These are phyloP conservation scores for Boletus vinaceobasis DNA, from an alignment of 768 basidiomycete genomes.

Conservation along the genomic window DNA sequence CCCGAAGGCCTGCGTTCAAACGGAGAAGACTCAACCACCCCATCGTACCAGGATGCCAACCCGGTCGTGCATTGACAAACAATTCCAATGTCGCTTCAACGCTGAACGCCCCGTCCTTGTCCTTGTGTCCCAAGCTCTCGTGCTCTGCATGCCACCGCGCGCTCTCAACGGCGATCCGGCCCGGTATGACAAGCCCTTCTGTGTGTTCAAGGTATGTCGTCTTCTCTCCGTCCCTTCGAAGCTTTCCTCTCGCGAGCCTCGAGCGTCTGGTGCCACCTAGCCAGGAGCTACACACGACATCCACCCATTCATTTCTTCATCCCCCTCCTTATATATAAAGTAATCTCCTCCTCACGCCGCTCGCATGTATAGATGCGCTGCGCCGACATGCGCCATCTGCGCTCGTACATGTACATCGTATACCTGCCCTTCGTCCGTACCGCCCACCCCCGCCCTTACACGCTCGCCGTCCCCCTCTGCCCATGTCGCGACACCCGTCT, in stretches of 20 bases:
- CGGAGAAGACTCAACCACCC: slow-evolving; percentile 25
- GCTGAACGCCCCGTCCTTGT: background rate
- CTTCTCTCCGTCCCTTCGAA: background rate
- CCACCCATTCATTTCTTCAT: background rate
- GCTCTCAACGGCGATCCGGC: slow-evolving; percentile 18
- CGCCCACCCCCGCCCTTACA: slow-evolving; percentile 37
- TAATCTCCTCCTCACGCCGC: background rate
- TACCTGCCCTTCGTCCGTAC: slow-evolving; percentile 29
- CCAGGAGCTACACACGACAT: background rate
- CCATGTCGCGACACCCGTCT: slow-evolving; percentile 9
- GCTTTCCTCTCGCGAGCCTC: background rate
- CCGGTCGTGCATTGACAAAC: slow-evolving; percentile 15
- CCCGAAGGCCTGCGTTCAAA: slow-evolving; percentile 21
- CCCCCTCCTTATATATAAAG: too few species aligned
- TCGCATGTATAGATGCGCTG: slow-evolving; percentile 27
- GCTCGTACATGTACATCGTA: slow-evolving; percentile 37
- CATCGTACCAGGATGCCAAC: slow-evolving; percentile 13
- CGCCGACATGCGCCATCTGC: slow-evolving; percentile 35
- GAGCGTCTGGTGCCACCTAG: background rate
- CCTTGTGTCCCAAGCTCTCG: slow-evolving; percentile 14
- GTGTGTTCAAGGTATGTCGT: slow-evolving; percentile 24
- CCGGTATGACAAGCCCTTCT: slow-evolving; percentile 8
- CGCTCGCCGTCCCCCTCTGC: slow-evolving; percentile 30
- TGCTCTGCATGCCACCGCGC: slow-evolving; percentile 32
- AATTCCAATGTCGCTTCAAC: slow-evolving; percentile 16